phyloP scores from a whole-genome alignment of 129 eudicot species.

The Arctium lappa region DNA sequence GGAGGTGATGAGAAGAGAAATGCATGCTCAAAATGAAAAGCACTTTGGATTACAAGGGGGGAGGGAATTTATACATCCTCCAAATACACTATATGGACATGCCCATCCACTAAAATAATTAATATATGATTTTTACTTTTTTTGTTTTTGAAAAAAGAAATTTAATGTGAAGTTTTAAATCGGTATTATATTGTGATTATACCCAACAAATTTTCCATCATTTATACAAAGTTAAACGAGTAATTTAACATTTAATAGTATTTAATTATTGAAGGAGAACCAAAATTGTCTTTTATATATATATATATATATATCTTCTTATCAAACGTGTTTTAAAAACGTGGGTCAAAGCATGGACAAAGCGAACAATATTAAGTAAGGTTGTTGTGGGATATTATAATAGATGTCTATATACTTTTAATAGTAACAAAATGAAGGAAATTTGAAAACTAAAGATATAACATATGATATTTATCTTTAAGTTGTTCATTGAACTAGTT shows the following conservation, averaged over 20 bases:
- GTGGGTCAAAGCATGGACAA: no score
- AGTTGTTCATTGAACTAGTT: no score
- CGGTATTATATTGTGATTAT: not conserved
- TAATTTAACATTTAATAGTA: not conserved
- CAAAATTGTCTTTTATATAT: no score
- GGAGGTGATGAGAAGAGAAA: conserved; percentile 18
- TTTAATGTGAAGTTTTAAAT: not conserved
- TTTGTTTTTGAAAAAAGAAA: no score
- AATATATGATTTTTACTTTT: not conserved
- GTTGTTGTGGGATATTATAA: no score
- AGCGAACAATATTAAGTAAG: no score
- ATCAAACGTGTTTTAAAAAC: no score
- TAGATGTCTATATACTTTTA: no score
- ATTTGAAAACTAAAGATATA: no score
- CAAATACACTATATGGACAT: conserved; percentile 13
- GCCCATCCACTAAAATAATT: conserved; percentile 24
- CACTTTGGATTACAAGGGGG: conserved; percentile 16
- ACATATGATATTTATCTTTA: no score
- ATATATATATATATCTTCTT: no score
- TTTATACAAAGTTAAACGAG: not conserved
- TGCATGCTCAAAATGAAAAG: conserved; percentile 31
- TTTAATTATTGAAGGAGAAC: not conserved
- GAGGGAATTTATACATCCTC: conserved; percentile 21
- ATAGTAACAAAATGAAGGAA: no score
- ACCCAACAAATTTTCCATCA: not conserved